phyloP scores from a whole-genome alignment of 2,329 filamentous ascomycete species.

The Shiraia sp. region DNA sequence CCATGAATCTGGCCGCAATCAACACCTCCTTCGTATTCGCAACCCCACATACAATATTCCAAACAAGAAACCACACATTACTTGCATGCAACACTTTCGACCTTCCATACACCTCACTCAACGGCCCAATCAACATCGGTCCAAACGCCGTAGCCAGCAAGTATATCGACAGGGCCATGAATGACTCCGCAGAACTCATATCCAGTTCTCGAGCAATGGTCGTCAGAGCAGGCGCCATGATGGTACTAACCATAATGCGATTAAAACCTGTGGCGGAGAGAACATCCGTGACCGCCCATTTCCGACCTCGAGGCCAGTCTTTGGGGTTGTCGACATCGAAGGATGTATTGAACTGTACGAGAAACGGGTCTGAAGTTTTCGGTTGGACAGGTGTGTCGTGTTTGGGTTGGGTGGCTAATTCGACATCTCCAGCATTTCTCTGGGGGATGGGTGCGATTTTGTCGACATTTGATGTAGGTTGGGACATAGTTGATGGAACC shows the following conservation, averaged over 20 bases:
- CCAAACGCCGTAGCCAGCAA: conserved; percentile 34
- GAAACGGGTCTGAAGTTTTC: conserved; percentile 18
- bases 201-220: conserved; percentile 25
- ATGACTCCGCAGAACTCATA: conserved; percentile 24
- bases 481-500: too few relatives aligned
- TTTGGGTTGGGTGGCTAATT: conserved; percentile 2
- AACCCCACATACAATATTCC: conserved; percentile 33
- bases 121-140: conserved; percentile 31
- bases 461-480: too few relatives aligned
- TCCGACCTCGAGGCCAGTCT: conserved; percentile 21
- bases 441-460: too few relatives aligned
- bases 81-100: conserved; percentile 23
- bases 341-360: conserved; percentile 15
- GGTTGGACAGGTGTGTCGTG: too few relatives aligned
- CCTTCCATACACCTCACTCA: conserved; percentile 35
- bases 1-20: conserved; percentile 28
- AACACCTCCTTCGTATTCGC: conserved; percentile 26
- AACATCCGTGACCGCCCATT: conserved; percentile 27
- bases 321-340: conserved; percentile 23
- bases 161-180: conserved; percentile 35
- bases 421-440: neutral
- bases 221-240: conserved; percentile 32
- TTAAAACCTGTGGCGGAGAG: conserved; percentile 31
- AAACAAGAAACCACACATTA: conserved; percentile 31
- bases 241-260: conserved; percentile 36